Base-by-base conservation (phyloP, 768 basidiomycete species). In the Pluteus cervinus region DNA sequence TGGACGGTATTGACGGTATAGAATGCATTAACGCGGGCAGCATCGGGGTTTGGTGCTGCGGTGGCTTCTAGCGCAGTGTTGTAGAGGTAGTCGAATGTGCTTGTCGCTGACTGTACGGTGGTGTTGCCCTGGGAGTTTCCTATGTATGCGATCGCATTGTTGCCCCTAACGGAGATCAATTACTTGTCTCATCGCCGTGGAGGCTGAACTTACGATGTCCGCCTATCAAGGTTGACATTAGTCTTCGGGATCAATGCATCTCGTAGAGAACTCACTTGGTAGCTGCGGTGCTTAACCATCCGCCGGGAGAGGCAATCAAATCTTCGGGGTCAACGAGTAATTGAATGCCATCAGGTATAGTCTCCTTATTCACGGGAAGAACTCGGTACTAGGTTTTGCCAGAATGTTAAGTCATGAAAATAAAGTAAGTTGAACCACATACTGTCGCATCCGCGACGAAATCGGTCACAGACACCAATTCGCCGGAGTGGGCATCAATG, bases 1-100 rank as follows among this genome's bases (percentile, higher is more conserved):
- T 81, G 77, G 45, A 75, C 61, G 36, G 63, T 61, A 63, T 81
- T 81, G 52, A 71, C 68, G 29, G 78, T 53, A 56, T 76, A 81
- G 60, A 80, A 80, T 7, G 62, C 62, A 44, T 73, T 73, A 6
- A 68, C 67, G 14, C 68, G 60, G 2, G 75, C 76, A 17, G 76
- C 69, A 37, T 75, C 62, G 36, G 72, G 42, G 53, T 78, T 75
- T 35, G 37, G 64, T 3, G 45, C 37, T 40, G 52, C 58, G 29
- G 55, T 70, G 18, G 65, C 76, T 3, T 55, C 55, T 5, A 41
- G 35, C 10, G 41, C 53, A 22, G 60, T 44, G 49, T 61, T 45
- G 34, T 62, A 60, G 2, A 53, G 43, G 47, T 58, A 70, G 45
- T 53, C 53, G 56, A 73, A 75, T 33, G 58, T 59, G n/a, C 50